These are phyloP conservation scores for Naganishia randhawae DNA, from an alignment of 768 basidiomycete species.

Conservation along the genomic window DNA sequence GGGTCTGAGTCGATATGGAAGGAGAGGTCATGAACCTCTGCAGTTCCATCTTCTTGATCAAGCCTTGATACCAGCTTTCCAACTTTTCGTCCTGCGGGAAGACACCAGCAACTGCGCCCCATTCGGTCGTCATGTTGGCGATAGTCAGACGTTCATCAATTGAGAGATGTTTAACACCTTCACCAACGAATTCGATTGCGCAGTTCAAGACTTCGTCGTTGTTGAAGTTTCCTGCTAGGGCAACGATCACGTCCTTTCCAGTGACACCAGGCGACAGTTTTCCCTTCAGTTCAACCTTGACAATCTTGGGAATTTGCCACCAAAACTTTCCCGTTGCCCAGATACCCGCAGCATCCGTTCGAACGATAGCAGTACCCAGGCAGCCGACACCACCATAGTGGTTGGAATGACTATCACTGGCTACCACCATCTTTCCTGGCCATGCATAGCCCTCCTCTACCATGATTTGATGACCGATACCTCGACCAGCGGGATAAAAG, in stretches of 20 bases:
- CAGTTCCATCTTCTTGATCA: conserved; percentile 68
- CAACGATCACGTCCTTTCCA: conserved; percentile 97
- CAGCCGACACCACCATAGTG: conserved; percentile 99
- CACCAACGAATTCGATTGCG: conserved; percentile 92
- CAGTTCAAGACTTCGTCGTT: conserved; percentile 93
- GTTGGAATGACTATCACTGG: conserved; percentile 93
- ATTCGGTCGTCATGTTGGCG: conserved; percentile 99
- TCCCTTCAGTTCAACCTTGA: conserved; percentile 87
- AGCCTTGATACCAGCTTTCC: conserved; percentile 76
- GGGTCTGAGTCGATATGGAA: conserved; percentile 45
- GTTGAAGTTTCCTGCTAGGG: conserved; percentile 92
- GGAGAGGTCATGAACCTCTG: conserved; percentile 61
- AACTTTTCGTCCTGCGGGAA: conserved; percentile 86
- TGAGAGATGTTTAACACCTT: conserved; percentile 69
- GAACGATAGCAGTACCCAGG: conserved; percentile 93
- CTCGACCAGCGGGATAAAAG: conserved; percentile 95
- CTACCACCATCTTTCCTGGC: conserved; percentile 89
- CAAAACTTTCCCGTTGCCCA: conserved; percentile 99
- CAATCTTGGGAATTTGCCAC: conserved; percentile 98
- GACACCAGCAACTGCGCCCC: conserved; percentile 93
- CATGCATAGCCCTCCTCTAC: conserved; percentile 99
- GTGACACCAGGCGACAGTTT: conserved; percentile 81
- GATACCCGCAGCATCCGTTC: conserved; percentile 63
- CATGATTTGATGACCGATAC: conserved; percentile 95
- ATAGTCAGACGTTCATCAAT: conserved; percentile 94